Percentiles rank a stretch among this genome's conserved stretches.
Evolutionary conservation across 2,329 filamentous ascomycete species (phyloP).

Genomic region (Phialophora verrucosa): DNA sequence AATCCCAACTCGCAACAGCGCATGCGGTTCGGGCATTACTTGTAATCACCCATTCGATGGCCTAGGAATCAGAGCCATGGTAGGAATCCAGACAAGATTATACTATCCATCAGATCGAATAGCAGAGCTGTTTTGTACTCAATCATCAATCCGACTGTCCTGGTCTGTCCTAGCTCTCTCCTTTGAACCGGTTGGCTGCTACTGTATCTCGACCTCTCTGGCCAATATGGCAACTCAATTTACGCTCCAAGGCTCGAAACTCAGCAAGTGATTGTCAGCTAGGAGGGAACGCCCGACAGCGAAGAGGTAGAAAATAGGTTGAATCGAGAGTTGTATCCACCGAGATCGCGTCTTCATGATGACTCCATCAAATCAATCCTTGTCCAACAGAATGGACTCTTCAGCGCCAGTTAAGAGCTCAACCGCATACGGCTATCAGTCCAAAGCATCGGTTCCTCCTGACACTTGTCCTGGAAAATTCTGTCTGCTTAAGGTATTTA

Average conservation of each 20-base stretch:
- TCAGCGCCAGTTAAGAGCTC: too few species aligned
- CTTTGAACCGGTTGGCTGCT: neutral
- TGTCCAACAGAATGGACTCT: too few species aligned
- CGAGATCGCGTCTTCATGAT: neutral
- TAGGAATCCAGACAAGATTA: neutral
- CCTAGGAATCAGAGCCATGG: neutral
- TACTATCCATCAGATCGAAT: neutral
- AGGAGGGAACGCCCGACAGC: too few species aligned
- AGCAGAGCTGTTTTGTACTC: neutral
- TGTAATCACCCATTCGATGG: neutral
- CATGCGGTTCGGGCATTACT: neutral
- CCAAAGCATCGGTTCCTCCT: too few species aligned
- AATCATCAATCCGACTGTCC: neutral
- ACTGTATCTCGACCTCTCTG: neutral
- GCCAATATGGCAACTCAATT: neutral
- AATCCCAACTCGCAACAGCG: too few species aligned
- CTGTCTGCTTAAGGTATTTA: too few species aligned
- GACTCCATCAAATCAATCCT: too few species aligned
- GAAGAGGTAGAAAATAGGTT: neutral
- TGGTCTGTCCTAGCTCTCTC: neutral
- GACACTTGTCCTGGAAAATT: too few species aligned
- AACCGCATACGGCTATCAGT: too few species aligned
- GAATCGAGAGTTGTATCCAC: neutral
- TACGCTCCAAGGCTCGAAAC: neutral
- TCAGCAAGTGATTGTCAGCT: neutral